Evolutionary conservation across 140 eudicot genomes (phyloP).

Genomic region (Flaveria floridana): DNA sequence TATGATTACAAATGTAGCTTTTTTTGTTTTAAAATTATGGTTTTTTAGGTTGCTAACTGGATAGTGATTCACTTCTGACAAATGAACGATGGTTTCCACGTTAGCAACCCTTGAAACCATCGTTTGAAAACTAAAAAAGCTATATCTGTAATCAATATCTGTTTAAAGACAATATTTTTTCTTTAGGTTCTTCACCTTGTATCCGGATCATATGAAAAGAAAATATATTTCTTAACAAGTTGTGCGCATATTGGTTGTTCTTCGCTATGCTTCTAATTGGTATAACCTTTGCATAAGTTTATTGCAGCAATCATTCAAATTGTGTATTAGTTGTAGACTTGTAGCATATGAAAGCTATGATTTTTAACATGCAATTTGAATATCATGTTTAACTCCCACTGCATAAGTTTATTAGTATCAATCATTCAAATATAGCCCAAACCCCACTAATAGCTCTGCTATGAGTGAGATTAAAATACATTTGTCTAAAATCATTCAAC

Average conservation of each 20-base stretch:
- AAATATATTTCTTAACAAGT: background rate
- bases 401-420: background rate
- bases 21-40: background rate
- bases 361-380: too few species aligned
- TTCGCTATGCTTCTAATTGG: background rate
- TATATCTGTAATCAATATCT: background rate
- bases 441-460: too few species aligned
- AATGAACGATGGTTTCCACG: background rate
- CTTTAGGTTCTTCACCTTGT: too few species aligned
- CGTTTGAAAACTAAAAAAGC: background rate
- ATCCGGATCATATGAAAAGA: too few species aligned
- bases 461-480: too few species aligned
- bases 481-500: background rate
- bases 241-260: background rate
- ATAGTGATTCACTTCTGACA: background rate
- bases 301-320: too few species aligned
- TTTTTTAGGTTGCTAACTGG: background rate
- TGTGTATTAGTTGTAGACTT: too few species aligned
- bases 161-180: too few species aligned
- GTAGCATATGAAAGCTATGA: background rate
- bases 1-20: background rate
- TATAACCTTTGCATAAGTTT: background rate
- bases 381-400: too few species aligned
- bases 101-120: background rate
- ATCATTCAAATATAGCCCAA: background rate